These are phyloP conservation scores for Mesotaenium endlicherianum DNA, from an alignment of 139 green algal species.

Conservation along the genomic window DNA sequence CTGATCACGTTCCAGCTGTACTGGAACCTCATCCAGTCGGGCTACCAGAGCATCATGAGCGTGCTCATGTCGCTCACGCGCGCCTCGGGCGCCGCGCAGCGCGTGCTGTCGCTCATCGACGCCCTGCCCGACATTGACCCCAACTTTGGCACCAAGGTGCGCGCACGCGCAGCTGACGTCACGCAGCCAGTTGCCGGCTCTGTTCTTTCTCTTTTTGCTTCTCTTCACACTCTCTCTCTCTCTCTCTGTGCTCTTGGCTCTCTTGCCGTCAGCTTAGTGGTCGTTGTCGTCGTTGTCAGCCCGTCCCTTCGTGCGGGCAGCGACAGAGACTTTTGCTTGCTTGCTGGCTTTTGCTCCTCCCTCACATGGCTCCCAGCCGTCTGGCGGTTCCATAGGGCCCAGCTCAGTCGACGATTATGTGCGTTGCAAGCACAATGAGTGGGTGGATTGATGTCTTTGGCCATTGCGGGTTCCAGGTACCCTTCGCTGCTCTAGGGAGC, in stretches of 20 bases:
- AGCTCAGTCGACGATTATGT: no score
- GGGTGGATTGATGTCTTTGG: no score
- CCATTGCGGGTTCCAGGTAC: no score
- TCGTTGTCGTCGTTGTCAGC: no score
- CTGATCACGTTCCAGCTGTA: conserved; percentile 60
- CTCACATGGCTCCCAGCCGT: no score
- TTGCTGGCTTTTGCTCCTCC: no score
- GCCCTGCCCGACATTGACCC: conserved; percentile 49
- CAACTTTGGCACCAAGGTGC: conserved; percentile 38
- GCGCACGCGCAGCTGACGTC: neutral
- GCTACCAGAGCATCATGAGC: conserved; percentile 51
- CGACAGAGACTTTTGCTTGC: no score
- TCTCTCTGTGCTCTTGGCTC: neutral
- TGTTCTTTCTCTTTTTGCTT: neutral
- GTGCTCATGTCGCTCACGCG: conserved; percentile 58
- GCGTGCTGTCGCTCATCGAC: conserved; percentile 56
- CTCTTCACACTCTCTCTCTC: neutral
- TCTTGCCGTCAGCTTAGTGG: no score
- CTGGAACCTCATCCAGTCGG: conserved; percentile 52
- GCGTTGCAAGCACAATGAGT: no score
- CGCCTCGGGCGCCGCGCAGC: conserved; percentile 51
- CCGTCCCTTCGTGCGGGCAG: no score
- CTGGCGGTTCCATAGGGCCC: no score
- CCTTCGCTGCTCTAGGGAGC: no score
- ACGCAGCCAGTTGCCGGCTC: neutral